Evolutionary conservation across 805 yeast genomes (phyloP).

Genomic region (Myxozyma geophila): DNA sequence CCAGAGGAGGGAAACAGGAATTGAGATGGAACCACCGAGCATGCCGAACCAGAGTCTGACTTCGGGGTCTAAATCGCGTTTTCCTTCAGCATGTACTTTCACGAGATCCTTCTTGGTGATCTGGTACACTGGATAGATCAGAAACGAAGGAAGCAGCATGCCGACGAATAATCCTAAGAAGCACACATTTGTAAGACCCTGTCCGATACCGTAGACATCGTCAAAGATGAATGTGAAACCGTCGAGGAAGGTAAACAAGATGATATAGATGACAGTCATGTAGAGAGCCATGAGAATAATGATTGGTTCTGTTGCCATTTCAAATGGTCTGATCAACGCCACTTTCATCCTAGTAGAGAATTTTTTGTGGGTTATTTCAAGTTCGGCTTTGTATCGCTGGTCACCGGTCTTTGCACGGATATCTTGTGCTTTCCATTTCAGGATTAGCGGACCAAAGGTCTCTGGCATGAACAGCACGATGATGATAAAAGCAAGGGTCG

Average conservation of each 20-base stretch:
- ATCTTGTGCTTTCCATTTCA: constrained; percentile 66
- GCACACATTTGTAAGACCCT: constrained; percentile 26
- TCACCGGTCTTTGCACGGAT: constrained; percentile 56
- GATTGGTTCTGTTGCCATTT: constrained; percentile 60
- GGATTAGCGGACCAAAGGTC: constrained; percentile 82
- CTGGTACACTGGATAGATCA: constrained; percentile 24
- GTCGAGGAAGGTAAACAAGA: constrained; percentile 62
- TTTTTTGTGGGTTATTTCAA: constrained; percentile 48
- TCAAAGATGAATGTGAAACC: constrained; percentile 62
- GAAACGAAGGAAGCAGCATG: constrained; percentile 15
- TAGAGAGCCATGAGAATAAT: constrained; percentile 58
- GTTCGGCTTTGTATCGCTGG: constrained; percentile 48
- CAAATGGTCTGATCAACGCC: constrained; percentile 60
- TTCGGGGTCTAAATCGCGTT: constrained; percentile 49
- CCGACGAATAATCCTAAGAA: constrained; percentile 30
- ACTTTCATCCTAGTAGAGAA: constrained; percentile 48
- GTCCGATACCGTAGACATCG: constrained; percentile 52
- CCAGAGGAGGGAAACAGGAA: constrained; percentile 56
- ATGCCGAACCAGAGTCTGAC: constrained; percentile 54
- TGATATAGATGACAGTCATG: constrained; percentile 60
- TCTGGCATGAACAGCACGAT: constrained; percentile 65
- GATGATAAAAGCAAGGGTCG: constrained; percentile 49
- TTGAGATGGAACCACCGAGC: constrained; percentile 55
- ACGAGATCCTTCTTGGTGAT: constrained; percentile 19
- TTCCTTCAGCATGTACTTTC: constrained; percentile 19